Base-by-base conservation (phyloP, 495 filamentous ascomycete species). In the Aspergillus leporis region DNA sequence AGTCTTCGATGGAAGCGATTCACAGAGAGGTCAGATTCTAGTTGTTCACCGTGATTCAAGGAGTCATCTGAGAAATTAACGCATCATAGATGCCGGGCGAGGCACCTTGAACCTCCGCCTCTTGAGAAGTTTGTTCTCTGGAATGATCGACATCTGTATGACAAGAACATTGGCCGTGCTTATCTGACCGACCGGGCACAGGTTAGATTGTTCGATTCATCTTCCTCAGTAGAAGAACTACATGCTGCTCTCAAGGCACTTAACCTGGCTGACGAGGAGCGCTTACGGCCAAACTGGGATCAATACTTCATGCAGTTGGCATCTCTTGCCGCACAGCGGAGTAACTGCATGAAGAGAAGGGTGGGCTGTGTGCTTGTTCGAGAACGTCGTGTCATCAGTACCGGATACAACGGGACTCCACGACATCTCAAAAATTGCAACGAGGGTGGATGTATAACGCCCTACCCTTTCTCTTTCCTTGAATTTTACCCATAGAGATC, bases 401-500 rank as follows among this genome's bases (percentile, higher is more conserved):
- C 94, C 0, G 94, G 94, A n/a, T 98, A 98, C 71, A 98, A 98
- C 73, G 94, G 94, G 36, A 97, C 94, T 12, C 92, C 94, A 3
- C 80, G 94, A 41, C 85, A 92, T 47, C 75, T 97, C 59, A 79
- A 69, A 53, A 98, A 98, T 66, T 98, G 94, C 74, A 92, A 88
- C 60, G 91, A 95, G 70, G 94, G 94, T 60, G 94, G 94, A 59
- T 98, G 94, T 86, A 74, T 58, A 23, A 3, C 51, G 31, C 12
- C 10, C 23, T 18, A 10, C 25, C n/a, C 2, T 52, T 10, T 45
- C 14, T 30, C 43, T 47, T 25, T 25, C 43, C 18, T 21, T 25
- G 8, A 21, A 2, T 47, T 7, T 47, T 49, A n/a, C 7, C 16
- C 13, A 34, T 49, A 21, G 7, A 23, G 22, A 7, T 5, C n/a